These are phyloP conservation scores for Nemania sp. DNA, from an alignment of 2,329 filamentous ascomycete species.

Conservation along the genomic window DNA sequence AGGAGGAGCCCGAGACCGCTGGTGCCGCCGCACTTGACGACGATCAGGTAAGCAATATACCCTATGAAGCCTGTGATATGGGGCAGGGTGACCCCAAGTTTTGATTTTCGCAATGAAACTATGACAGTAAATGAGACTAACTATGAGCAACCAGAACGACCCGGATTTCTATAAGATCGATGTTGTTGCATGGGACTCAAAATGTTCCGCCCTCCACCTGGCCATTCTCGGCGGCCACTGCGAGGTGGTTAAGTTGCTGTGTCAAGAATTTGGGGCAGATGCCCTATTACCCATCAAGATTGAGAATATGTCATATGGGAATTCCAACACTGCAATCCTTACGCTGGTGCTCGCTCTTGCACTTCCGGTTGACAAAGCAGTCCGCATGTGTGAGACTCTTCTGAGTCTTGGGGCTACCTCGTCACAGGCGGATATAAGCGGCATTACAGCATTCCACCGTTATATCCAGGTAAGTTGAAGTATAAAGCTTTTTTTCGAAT, in stretches of 20 bases:
- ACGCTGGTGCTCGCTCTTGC: slow-evolving; percentile 69
- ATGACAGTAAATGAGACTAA: slow-evolving; percentile 3
- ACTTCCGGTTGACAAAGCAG: slow-evolving; percentile 65
- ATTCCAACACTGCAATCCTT: slow-evolving; percentile 64
- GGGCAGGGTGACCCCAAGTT: neutral
- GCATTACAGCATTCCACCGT: slow-evolving; percentile 68
- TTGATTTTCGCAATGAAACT: neutral
- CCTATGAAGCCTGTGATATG: neutral
- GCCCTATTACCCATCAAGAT: slow-evolving; percentile 75
- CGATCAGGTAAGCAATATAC: slow-evolving; percentile 45
- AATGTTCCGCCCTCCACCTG: slow-evolving; percentile 74
- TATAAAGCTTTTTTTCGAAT: neutral
- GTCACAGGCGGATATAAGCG: slow-evolving; percentile 69
- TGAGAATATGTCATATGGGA: slow-evolving; percentile 49
- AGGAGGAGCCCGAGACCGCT: slow-evolving; percentile 44
- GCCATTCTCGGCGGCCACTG: slow-evolving; percentile 75
- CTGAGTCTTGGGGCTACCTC: slow-evolving; percentile 72
- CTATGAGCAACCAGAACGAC: slow-evolving; percentile 47
- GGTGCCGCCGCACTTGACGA: slow-evolving; percentile 54
- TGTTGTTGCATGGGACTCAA: slow-evolving; percentile 76
- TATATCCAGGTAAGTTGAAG: slow-evolving; percentile 49
- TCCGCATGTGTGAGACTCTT: slow-evolving; percentile 65
- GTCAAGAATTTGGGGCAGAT: slow-evolving; percentile 76
- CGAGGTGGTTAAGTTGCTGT: slow-evolving; percentile 69
- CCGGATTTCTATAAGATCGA: slow-evolving; percentile 82